Base-by-base conservation (phyloP, 129 eudicot species). In the Flaveria trinervia region DNA sequence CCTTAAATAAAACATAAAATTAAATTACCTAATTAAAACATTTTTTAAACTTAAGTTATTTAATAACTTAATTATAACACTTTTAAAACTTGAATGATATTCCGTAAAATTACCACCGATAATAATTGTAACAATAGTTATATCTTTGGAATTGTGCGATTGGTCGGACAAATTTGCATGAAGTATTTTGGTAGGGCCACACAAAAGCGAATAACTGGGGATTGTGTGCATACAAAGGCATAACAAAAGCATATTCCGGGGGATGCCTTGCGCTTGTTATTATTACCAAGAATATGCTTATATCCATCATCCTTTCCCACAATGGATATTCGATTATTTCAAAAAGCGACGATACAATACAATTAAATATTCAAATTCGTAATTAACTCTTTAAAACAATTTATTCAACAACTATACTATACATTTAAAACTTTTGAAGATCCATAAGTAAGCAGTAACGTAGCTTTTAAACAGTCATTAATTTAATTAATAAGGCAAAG, bases 281-380 rank as follows among this genome's bases (percentile, higher is more conserved):
- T 30, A 28, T 70, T 46, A 33, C 43, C 60, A 70, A 62, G 77
- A 70, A 78, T 78, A 78, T 78, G 71, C 82, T 48, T 70, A 14
- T 28, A 57, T 44, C 33, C 15, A 25, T 55, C 77, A 78, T 78
- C 60, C 77, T 54, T 71, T 78, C 4, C 7, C 8, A 57, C 7
- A 44, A 59, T 26, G 61, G 61, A 57, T 59, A 70, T 70, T 3
- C 61, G 26, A 11, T 75, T 30, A 6, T 9, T n/a, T 17, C 61
- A 9, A 55, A 55, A 45, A 45, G 22, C 20, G 9, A 55, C 20
- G 28, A 17, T 18, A 17, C 62, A 6, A 59, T 23, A 56, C 20
- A 59, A 59, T 59, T 59, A 59, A 59, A 59, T 64, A 30, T 64
- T 64, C 16, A 61, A 11, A 4, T 13, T 26, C 25, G 9, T 9